Evolutionary conservation across 192 early-diverging fungal genomes (phyloP).

Genomic region (Thoreauomyces humboldtii): DNA sequence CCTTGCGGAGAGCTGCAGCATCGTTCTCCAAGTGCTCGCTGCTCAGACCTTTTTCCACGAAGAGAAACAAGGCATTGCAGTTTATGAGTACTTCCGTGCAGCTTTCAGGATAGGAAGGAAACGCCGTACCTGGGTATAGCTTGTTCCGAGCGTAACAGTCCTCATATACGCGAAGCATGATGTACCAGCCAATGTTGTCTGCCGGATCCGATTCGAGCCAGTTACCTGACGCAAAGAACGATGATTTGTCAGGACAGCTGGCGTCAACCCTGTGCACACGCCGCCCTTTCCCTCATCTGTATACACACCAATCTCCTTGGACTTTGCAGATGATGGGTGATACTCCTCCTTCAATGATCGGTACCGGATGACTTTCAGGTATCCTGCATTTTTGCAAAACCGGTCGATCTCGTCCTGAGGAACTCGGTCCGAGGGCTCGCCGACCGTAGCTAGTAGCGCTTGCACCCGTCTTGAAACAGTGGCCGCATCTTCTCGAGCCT

Average conservation of each 20-base stretch:
- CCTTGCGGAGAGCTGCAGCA: not conserved
- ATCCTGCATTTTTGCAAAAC: slow-evolving; percentile 81
- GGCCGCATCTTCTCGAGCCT: slow-evolving; percentile 55
- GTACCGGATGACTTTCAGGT: slow-evolving; percentile 68
- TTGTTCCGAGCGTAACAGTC: slow-evolving; percentile 53
- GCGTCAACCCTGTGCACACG: too few species aligned
- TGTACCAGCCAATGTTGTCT: slow-evolving; percentile 61
- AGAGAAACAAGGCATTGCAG: too few species aligned
- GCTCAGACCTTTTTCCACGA: too few species aligned
- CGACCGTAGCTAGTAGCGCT: slow-evolving; percentile 43
- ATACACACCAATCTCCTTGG: slow-evolving; percentile 50
- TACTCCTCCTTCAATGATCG: slow-evolving; percentile 58
- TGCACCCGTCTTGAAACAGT: slow-evolving; percentile 14
- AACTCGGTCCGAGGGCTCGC: slow-evolving; percentile 52
- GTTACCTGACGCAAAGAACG: slow-evolving; percentile 38
- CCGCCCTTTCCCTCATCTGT: too few species aligned
- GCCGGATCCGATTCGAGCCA: slow-evolving; percentile 47
- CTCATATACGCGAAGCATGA: slow-evolving; percentile 67
- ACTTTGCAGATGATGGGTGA: not conserved
- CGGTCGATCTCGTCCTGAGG: slow-evolving; percentile 33
- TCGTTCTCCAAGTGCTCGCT: too few species aligned
- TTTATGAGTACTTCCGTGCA: too few species aligned
- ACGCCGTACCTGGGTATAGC: slow-evolving; percentile 60
- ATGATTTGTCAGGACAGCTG: too few species aligned
- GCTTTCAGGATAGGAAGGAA: too few species aligned